A percentile compares a stretch with the other conserved stretches of the same genome.
phyloP scores from a whole-genome alignment of 441 rosid species.

The Raphanus hybrid region DNA sequence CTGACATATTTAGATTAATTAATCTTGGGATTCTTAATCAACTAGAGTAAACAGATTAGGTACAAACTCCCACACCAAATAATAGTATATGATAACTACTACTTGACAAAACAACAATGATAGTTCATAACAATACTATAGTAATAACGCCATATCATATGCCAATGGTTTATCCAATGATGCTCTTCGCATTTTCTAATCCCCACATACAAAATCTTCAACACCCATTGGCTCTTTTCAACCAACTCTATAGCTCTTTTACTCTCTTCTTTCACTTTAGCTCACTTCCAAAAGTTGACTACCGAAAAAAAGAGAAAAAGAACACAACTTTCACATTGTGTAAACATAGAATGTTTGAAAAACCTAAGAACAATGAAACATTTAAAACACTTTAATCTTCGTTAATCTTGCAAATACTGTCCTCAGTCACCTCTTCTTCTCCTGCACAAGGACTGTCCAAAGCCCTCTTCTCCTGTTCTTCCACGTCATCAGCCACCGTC shows the following conservation, averaged over 20 bases:
- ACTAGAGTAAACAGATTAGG: slow-evolving; percentile 1
- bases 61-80: not conserved
- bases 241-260: not conserved
- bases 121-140: slow-evolving; percentile 6
- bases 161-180: slow-evolving; percentile 17
- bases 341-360: not conserved
- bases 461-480: slow-evolving; percentile 78
- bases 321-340: slow-evolving; percentile 2
- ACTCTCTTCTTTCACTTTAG: not conserved
- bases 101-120: not conserved
- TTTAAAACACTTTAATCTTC: slow-evolving; percentile 15
- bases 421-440: slow-evolving; percentile 38
- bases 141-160: slow-evolving; percentile 2
- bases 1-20: not conserved
- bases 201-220: slow-evolving; percentile 19
- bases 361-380: slow-evolving; percentile 2
- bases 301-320: not conserved
- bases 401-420: slow-evolving; percentile 40
- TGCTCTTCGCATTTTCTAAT: slow-evolving; percentile 12
- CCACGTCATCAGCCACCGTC: slow-evolving; percentile 46
- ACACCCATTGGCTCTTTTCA: slow-evolving; percentile 1
- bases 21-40: slow-evolving; percentile 11
- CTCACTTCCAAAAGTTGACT: slow-evolving; percentile 3
- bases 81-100: not conserved
- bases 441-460: slow-evolving; percentile 55